These are phyloP conservation scores for Acrocalymma vagum DNA, from an alignment of 2,329 filamentous ascomycete genomes.

Conservation along the genomic window DNA sequence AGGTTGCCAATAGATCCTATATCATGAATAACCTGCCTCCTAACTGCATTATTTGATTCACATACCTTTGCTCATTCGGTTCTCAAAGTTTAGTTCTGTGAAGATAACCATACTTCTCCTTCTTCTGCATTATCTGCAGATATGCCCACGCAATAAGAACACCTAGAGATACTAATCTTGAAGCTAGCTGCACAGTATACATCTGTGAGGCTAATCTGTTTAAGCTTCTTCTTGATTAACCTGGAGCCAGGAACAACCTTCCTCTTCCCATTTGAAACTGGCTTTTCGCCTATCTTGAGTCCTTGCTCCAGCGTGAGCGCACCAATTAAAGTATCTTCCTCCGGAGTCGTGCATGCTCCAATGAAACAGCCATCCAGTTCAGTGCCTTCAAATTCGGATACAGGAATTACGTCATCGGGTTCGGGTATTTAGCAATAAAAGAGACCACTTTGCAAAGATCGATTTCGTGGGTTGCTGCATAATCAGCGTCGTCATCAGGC, in stretches of 20 bases:
- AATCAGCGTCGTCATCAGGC: constrained; percentile 50
- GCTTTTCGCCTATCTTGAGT: constrained; percentile 40
- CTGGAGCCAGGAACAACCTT: constrained; percentile 53
- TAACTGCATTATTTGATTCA: neutral
- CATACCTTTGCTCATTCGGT: constrained; percentile 54
- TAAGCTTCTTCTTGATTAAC: constrained; percentile 50
- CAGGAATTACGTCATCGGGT: constrained; percentile 56
- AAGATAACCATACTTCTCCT: constrained; percentile 56
- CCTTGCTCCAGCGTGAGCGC: constrained; percentile 53
- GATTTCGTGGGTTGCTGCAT: constrained; percentile 48
- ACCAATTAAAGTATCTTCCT: constrained; percentile 55
- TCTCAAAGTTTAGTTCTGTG: constrained; percentile 58
- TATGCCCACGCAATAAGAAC: constrained; percentile 57
- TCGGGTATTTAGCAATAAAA: constrained; percentile 53
- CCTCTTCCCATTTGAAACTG: constrained; percentile 44
- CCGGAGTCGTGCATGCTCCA: constrained; percentile 57
- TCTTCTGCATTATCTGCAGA: constrained; percentile 50
- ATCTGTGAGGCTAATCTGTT: constrained; percentile 43
- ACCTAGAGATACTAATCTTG: constrained; percentile 53
- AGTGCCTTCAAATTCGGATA: constrained; percentile 41
- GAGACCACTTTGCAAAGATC: constrained; percentile 50
- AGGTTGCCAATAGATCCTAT: constrained; percentile 55
- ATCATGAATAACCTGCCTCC: constrained; percentile 5
- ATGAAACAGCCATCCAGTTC: constrained; percentile 56
- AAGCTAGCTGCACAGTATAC: constrained; percentile 54